Evolutionary conservation across 2,329 filamentous ascomycete species (phyloP).

Genomic region (Pyrenophora seminiperda): DNA sequence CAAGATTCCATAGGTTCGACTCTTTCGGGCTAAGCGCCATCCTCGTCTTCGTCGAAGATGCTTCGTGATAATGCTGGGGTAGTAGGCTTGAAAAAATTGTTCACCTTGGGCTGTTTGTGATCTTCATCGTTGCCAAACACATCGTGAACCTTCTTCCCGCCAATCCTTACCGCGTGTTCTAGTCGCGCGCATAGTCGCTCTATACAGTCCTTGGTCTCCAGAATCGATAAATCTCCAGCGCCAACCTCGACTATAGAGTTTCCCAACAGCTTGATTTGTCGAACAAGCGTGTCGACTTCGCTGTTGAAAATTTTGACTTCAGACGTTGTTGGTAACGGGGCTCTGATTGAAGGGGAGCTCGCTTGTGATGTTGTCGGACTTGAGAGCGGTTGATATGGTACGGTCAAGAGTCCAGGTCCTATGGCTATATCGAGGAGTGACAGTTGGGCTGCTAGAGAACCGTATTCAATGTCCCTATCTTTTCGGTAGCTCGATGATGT

Average conservation of each 20-base stretch:
- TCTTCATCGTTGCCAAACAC: conserved; percentile 52
- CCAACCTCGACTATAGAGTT: conserved; percentile 74
- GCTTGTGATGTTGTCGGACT: conserved; percentile 31
- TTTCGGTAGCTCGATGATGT: conserved; percentile 58
- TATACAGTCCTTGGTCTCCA: conserved; percentile 77
- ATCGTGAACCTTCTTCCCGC: conserved; percentile 48
- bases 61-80: conserved; percentile 1
- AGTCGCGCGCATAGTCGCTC: conserved; percentile 78
- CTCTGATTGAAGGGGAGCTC: conserved; percentile 22
- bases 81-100: conserved; percentile 18
- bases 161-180: conserved; percentile 71
- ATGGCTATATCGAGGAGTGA: conserved; percentile 75
- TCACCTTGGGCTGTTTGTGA: conserved; percentile 54
- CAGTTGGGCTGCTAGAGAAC: conserved; percentile 67
- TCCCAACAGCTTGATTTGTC: conserved; percentile 53
- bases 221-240: conserved; percentile 62
- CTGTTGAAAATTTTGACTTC: conserved; percentile 67
- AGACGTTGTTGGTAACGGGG: conserved; percentile 18
- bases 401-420: conserved; percentile 61
- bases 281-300: conserved; percentile 69
- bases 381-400: conserved; percentile 38
- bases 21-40: neutral
- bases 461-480: conserved; percentile 67
- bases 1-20: neutral
- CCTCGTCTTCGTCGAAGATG: conserved; percentile 23